phyloP scores from a whole-genome alignment of 2,329 filamentous ascomycete genomes.

The Phyllosticta ampelicida region DNA sequence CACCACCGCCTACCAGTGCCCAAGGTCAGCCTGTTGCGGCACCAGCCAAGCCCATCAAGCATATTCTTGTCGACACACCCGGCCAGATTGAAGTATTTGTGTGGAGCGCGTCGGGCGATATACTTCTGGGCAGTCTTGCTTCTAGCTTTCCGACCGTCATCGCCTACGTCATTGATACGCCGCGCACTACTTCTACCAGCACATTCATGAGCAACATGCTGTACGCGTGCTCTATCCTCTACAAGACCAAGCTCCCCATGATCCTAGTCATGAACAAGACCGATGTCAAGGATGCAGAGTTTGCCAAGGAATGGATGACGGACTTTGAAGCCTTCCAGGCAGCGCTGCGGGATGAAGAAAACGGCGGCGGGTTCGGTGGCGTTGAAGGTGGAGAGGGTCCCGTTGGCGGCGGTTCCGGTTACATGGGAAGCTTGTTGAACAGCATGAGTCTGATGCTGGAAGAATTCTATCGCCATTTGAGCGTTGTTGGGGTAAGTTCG shows the following conservation, averaged over 20 bases:
- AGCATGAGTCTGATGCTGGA: slow-evolving; percentile 97
- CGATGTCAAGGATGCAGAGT: slow-evolving; percentile 80
- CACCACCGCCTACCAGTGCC: slow-evolving; percentile 16
- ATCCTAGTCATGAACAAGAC: slow-evolving; percentile 99
- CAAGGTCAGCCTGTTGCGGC: slow-evolving; percentile 24
- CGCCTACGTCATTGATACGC: slow-evolving; percentile 95
- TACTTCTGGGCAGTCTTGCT: slow-evolving; percentile 83
- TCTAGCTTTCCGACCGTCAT: slow-evolving; percentile 94
- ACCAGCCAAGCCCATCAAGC: slow-evolving; percentile 47
- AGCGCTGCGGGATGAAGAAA: slow-evolving; percentile 71
- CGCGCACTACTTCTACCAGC: slow-evolving; percentile 79
- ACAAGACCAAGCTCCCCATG: slow-evolving; percentile 53
- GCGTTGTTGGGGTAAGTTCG: slow-evolving; percentile 83
- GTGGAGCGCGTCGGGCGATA: slow-evolving; percentile 92
- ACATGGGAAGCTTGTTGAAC: slow-evolving; percentile 92
- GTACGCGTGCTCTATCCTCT: slow-evolving; percentile 95
- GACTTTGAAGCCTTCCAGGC: slow-evolving; percentile 94
- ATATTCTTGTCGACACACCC: slow-evolving; percentile 89
- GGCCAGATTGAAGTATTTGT: slow-evolving; percentile 99
- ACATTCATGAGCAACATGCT: slow-evolving; percentile 99
- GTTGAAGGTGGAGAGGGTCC: slow-evolving; percentile 45
- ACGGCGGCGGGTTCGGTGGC: slow-evolving; percentile 63
- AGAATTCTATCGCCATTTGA: slow-evolving; percentile 92
- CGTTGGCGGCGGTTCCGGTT: slow-evolving; percentile 65
- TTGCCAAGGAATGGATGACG: slow-evolving; percentile 98